Percentiles rank a stretch among this genome's conserved stretches.
These are phyloP conservation scores for Paspalum notatum DNA, from an alignment of 176 grass and related monocot species.

Conservation along the genomic window DNA sequence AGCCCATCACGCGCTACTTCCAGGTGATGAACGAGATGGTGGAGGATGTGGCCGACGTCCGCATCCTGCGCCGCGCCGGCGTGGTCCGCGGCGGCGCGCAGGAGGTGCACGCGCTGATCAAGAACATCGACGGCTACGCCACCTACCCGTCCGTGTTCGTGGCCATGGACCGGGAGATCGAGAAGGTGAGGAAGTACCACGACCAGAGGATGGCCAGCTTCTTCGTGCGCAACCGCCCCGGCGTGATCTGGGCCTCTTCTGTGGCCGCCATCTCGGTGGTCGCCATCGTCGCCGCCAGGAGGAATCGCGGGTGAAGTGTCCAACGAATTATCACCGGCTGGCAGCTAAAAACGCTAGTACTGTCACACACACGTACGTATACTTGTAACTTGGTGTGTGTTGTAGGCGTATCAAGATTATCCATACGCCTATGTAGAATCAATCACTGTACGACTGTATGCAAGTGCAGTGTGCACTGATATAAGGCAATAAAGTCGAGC, in stretches of 20 bases:
- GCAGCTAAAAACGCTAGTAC: neutral
- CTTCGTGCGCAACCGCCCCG: constrained; percentile 52
- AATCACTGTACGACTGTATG: neutral
- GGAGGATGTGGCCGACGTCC: constrained; percentile 36
- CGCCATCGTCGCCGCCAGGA: constrained; percentile 39
- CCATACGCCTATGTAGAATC: neutral
- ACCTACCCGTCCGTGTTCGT: constrained; percentile 60
- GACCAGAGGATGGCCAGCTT: constrained; percentile 53
- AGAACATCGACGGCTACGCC: constrained; percentile 47
- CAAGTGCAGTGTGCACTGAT: neutral
- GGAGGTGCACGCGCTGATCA: constrained; percentile 47
- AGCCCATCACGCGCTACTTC: constrained; percentile 60
- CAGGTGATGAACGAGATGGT: constrained; percentile 73
- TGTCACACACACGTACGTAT: neutral
- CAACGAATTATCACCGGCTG: neutral
- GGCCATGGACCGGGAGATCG: constrained; percentile 53
- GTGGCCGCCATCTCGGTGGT: constrained; percentile 47
- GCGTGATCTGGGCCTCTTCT: constrained; percentile 50
- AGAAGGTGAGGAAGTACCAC: constrained; percentile 34
- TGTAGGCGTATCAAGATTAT: neutral
- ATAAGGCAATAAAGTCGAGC: neutral
- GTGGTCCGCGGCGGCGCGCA: constrained; percentile 27
- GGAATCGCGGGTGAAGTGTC: constrained; percentile 5
- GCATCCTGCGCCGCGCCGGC: constrained; percentile 42
- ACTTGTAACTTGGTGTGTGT: neutral